Evolutionary conservation across 2,329 filamentous ascomycete genomes (phyloP).

Genomic region (Penicillium glabrum): DNA sequence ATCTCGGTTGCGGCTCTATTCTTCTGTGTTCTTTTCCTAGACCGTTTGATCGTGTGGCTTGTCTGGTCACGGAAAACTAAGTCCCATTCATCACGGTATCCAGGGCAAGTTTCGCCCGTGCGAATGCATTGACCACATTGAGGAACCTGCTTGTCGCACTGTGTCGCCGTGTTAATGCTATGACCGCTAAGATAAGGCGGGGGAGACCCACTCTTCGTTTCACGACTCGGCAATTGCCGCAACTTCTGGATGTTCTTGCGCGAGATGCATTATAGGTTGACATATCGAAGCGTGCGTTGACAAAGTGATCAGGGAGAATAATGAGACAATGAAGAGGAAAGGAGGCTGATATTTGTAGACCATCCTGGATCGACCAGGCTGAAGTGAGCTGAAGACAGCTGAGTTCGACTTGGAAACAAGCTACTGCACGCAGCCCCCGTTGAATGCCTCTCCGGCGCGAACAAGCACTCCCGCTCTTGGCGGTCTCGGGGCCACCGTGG

Average conservation of each 20-base stretch:
- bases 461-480: background rate
- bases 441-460: background rate
- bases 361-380: background rate
- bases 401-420: background rate
- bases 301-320: background rate
- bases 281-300: slow-evolving; percentile 1
- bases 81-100: slow-evolving; percentile 35
- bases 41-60: slow-evolving; percentile 20
- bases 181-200: background rate
- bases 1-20: background rate
- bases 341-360: background rate
- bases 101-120: slow-evolving; percentile 23
- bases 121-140: slow-evolving; percentile 28
- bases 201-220: slow-evolving; percentile 20
- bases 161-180: background rate
- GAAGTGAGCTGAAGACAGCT: background rate
- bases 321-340: background rate
- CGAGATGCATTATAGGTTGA: background rate
- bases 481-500: background rate
- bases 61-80: slow-evolving; percentile 32
- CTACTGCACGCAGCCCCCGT: background rate
- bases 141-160: slow-evolving; percentile 25
- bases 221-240: slow-evolving; percentile 21
- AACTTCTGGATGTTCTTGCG: slow-evolving; percentile 17
- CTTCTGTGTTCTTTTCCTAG: slow-evolving; percentile 6